Conservation (phyloP, 176 grass and related monocot species). For the Thalia dealbata region DNA sequence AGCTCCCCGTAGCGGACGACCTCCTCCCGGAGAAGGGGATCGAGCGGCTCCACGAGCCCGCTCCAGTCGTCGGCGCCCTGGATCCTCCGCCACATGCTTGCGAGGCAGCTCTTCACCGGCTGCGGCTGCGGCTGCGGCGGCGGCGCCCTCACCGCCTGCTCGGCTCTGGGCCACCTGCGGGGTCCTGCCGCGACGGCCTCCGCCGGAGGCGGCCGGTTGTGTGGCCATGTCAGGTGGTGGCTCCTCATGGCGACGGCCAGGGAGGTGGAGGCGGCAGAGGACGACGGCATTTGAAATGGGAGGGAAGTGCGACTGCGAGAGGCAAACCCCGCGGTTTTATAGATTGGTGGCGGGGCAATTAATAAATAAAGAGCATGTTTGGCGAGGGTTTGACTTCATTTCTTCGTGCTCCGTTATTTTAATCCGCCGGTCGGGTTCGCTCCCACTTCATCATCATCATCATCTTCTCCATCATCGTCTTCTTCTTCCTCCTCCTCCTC, state of each 20-base stretch:
- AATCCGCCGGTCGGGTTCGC: not conserved
- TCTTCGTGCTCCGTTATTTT: not conserved
- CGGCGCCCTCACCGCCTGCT: not conserved
- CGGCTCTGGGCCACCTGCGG: too few relatives aligned
- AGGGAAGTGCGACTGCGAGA: slow-evolving; percentile 15
- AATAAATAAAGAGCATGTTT: slow-evolving; percentile 8
- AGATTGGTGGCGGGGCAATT: not conserved
- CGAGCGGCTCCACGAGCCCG: slow-evolving; percentile 30
- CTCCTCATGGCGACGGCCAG: not conserved
- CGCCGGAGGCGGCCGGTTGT: not conserved
- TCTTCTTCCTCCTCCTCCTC: not conserved
- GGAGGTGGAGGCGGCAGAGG: not conserved
- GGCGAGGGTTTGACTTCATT: not conserved
- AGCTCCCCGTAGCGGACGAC: slow-evolving; percentile 48
- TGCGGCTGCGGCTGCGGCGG: not conserved
- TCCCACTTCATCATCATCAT: not conserved
- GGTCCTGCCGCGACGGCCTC: not conserved
- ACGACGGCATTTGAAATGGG: not conserved
- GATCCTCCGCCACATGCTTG: slow-evolving; percentile 31
- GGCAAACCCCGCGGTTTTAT: not conserved
- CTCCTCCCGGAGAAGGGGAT: slow-evolving; percentile 46
- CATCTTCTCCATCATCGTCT: not conserved
- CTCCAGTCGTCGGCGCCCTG: slow-evolving; percentile 45
- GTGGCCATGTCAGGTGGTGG: not conserved
- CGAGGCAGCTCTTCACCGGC: not conserved